Conservation (phyloP, 495 filamentous ascomycete genomes). For the Aspergillus nidulans region DNA sequence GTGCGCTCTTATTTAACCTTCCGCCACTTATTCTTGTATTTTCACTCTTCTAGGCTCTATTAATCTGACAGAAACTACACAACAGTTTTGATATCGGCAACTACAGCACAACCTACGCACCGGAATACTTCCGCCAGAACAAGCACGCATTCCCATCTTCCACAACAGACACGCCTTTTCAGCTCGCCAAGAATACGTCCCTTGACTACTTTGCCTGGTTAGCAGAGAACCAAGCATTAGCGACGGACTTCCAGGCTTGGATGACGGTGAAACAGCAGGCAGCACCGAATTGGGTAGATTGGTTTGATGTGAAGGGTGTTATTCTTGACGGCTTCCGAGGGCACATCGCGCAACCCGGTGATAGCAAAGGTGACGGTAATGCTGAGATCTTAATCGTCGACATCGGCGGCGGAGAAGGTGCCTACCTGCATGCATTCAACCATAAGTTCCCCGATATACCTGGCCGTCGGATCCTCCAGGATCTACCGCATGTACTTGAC, state of each 20-base stretch:
- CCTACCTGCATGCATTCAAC: constrained; percentile 19
- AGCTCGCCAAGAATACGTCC: constrained; percentile 32
- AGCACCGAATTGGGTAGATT: constrained; percentile 25
- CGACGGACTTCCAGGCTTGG: constrained; percentile 24
- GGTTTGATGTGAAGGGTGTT: constrained; percentile 27
- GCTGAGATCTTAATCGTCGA: constrained; percentile 36
- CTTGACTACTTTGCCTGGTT: constrained; percentile 28
- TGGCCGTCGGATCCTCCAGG: constrained; percentile 22
- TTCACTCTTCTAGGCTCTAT: too few species aligned
- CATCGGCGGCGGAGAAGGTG: constrained; percentile 18
- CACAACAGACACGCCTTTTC: constrained; percentile 31
- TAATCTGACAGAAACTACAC: too few species aligned
- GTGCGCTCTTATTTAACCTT: not conserved
- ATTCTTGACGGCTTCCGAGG: constrained; percentile 18
- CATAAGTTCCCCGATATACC: constrained; percentile 18
- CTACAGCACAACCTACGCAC: constrained; percentile 13
- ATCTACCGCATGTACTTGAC: constrained; percentile 28
- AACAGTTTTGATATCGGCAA: constrained; percentile 19
- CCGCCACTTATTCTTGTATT: too few species aligned
- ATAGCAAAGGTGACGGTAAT: not conserved
- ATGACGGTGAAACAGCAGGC: constrained; percentile 23
- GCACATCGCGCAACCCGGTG: not conserved
- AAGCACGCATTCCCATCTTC: constrained; percentile 23
- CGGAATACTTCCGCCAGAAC: constrained; percentile 25
- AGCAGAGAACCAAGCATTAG: constrained; percentile 15